These are phyloP conservation scores for Aureobasidium pullulans DNA, from an alignment of 2,329 filamentous ascomycete genomes.

Conservation along the genomic window DNA sequence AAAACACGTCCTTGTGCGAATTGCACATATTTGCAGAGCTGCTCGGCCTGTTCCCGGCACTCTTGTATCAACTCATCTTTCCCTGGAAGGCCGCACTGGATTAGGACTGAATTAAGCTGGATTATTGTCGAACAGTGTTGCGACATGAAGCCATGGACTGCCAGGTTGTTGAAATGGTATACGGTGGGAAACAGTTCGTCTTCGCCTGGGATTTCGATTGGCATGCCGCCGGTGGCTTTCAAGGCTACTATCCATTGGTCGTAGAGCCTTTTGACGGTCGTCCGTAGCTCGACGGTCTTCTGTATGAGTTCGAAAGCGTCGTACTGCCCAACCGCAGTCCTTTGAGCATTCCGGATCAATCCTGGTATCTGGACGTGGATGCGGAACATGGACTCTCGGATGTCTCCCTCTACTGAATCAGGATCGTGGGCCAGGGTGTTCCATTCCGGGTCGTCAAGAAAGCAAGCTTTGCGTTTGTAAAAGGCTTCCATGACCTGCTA, in stretches of 20 bases:
- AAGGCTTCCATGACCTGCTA: slow-evolving; percentile 10
- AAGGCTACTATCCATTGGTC: slow-evolving; percentile 1
- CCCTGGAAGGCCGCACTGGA: not conserved
- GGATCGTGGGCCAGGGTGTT: not conserved
- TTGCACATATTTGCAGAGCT: slow-evolving; percentile 1
- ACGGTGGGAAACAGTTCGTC: slow-evolving; percentile 7
- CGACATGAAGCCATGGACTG: slow-evolving; percentile 10
- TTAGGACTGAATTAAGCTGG: slow-evolving; percentile 1
- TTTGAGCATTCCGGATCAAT: slow-evolving; percentile 3
- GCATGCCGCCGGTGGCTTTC: not conserved
- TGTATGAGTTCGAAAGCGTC: not conserved
- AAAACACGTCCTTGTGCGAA: not conserved
- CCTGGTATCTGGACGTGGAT: slow-evolving; percentile 10
- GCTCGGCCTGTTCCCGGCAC: not conserved
- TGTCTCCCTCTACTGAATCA: not conserved
- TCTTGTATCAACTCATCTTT: not conserved
- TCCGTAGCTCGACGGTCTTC: not conserved
- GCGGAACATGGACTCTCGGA: slow-evolving; percentile 5
- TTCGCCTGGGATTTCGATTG: slow-evolving; percentile 1
- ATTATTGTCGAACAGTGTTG: slow-evolving; percentile 6
- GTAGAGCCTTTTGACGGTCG: not conserved
- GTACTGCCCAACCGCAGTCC: not conserved
- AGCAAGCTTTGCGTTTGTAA: slow-evolving; percentile 6
- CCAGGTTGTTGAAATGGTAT: slow-evolving; percentile 2
- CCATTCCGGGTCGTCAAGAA: slow-evolving; percentile 11